A percentile compares a stretch with the other conserved stretches of the same genome.
These are phyloP conservation scores for Solanum bulbocastanum DNA, from an alignment of 257 asterid genomes.

Conservation along the genomic window DNA sequence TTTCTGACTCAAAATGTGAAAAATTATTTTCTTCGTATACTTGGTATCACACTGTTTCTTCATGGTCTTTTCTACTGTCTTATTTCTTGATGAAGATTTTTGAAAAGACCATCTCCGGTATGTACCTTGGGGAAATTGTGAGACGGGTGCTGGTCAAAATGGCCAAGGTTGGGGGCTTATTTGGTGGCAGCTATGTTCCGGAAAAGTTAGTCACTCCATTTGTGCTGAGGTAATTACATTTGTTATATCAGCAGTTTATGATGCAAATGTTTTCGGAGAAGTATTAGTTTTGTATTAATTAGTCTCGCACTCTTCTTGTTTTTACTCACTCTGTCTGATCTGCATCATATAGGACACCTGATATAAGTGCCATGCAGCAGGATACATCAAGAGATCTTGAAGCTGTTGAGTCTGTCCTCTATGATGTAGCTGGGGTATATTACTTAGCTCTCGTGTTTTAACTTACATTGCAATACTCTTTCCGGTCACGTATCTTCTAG, in stretches of 20 bases:
- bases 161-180: constrained; percentile 47
- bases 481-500: neutral
- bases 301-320: neutral
- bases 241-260: neutral
- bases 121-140: constrained; percentile 81
- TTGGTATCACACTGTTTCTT: neutral
- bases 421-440: constrained; percentile 49
- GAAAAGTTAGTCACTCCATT: constrained; percentile 50
- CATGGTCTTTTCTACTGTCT: neutral
- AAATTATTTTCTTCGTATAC: neutral
- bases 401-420: constrained; percentile 50
- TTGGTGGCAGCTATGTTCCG: constrained; percentile 43
- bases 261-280: neutral
- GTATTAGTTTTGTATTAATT: neutral
- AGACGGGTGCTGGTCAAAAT: constrained; percentile 53
- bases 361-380: constrained; percentile 65
- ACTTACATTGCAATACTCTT: neutral
- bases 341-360: constrained; percentile 52
- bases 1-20: neutral
- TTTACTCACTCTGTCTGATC: neutral
- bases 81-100: constrained; percentile 37
- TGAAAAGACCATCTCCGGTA: constrained; percentile 77
- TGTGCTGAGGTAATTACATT: constrained; percentile 34
- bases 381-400: constrained; percentile 58
- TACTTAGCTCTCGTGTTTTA: neutral